phyloP scores from a whole-genome alignment of 1,139 yeast species.

The Candida buenavistaensis region DNA sequence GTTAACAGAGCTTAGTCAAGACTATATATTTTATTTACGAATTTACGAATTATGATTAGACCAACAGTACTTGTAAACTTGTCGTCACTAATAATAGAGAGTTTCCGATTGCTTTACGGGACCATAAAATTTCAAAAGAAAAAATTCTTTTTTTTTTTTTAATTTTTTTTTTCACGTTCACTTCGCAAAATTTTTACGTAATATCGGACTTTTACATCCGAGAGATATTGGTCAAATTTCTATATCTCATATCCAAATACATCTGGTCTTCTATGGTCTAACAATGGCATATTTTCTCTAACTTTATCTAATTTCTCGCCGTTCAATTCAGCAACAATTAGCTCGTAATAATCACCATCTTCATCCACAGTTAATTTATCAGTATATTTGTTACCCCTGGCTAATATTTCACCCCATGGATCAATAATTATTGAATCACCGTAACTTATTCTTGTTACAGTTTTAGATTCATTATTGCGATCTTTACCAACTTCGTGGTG shows the following conservation, averaged over 20 bases:
- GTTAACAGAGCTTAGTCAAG: constrained; percentile 28
- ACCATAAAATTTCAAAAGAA: too few species aligned
- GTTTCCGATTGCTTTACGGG: too few species aligned
- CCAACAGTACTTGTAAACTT: too few species aligned
- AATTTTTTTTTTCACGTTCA: too few species aligned
- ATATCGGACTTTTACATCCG: too few species aligned
- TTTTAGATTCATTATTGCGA: constrained; percentile 29
- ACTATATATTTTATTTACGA: background rate
- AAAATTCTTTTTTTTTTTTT: too few species aligned
- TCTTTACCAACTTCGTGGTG: constrained; percentile 54
- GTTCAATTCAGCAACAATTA: constrained; percentile 74
- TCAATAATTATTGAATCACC: constrained; percentile 86
- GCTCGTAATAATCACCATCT: constrained; percentile 52
- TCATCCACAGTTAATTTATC: constrained; percentile 29
- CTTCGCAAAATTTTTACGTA: too few species aligned
- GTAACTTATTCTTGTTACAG: constrained; percentile 56
- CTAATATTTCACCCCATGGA: constrained; percentile 86
- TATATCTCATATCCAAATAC: constrained; percentile 6
- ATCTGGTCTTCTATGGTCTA: constrained; percentile 52
- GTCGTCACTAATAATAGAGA: too few species aligned
- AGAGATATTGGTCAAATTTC: too few species aligned
- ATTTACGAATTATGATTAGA: too few species aligned
- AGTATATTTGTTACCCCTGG: constrained; percentile 45
- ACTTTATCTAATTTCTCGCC: constrained; percentile 45
- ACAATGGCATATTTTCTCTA: constrained; percentile 70